phyloP scores from a whole-genome alignment of 352 stramenopile species.

The Phytophthora citricola region DNA sequence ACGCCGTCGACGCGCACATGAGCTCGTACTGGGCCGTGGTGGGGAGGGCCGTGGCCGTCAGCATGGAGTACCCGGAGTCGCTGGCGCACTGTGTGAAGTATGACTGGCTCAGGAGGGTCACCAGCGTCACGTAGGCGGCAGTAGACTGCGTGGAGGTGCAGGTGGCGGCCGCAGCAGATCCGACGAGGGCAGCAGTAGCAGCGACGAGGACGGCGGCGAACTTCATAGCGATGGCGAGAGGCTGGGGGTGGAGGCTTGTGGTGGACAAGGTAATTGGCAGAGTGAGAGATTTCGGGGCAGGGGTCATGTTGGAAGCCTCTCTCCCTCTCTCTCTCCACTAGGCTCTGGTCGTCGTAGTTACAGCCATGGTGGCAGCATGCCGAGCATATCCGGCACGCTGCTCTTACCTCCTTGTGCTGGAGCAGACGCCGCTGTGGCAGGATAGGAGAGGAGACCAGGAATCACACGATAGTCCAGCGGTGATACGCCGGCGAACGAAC shows the following conservation, averaged over 20 bases:
- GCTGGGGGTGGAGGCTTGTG: background rate
- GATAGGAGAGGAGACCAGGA: background rate
- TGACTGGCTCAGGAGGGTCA: conserved; percentile 15
- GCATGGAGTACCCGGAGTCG: conserved; percentile 38
- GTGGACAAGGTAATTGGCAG: background rate
- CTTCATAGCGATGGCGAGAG: conserved; percentile 16
- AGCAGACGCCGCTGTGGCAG: conserved; percentile 1
- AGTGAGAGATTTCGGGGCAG: background rate
- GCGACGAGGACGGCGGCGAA: conserved; percentile 21
- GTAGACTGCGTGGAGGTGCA: conserved; percentile 23
- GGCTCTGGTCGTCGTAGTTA: no score
- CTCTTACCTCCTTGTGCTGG: conserved; percentile 1
- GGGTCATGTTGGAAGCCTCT: no score
- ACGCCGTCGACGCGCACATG: conserved; percentile 40
- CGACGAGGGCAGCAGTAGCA: conserved; percentile 6
- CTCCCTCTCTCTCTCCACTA: no score
- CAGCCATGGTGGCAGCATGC: background rate
- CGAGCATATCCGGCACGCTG: conserved; percentile 6
- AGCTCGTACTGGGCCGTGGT: conserved; percentile 29
- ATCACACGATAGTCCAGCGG: background rate
- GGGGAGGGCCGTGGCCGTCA: conserved; percentile 31
- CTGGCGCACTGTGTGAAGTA: conserved; percentile 22
- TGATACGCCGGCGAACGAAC: no score
- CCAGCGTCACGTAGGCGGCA: conserved; percentile 20
- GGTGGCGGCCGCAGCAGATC: conserved; percentile 6